These are phyloP conservation scores for Candida insectalens DNA, from an alignment of 805 yeast genomes.

Conservation along the genomic window DNA sequence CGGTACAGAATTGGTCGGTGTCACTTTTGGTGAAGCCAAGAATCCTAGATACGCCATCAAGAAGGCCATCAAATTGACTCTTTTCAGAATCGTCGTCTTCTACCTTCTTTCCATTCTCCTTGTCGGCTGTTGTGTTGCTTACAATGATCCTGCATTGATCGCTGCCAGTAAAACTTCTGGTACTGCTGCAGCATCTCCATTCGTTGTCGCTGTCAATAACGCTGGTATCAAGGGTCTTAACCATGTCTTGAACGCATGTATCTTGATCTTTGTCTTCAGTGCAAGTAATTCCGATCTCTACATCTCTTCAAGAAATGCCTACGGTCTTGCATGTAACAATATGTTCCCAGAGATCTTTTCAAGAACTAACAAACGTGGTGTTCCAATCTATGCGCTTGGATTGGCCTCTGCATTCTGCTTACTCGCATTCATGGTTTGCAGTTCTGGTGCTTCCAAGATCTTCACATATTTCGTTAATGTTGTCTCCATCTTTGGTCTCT, in stretches of 20 bases:
- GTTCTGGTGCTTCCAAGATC: conserved; percentile 43
- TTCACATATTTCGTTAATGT: conserved; percentile 67
- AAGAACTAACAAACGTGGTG: conserved; percentile 58
- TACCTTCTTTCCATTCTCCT: conserved; percentile 44
- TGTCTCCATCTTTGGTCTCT: conserved; percentile 64
- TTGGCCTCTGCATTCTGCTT: conserved; percentile 45
- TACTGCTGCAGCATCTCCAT: conserved; percentile 61
- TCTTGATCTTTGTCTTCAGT: conserved; percentile 67
- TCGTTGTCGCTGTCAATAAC: conserved; percentile 68
- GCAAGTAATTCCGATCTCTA: conserved; percentile 77
- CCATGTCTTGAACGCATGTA: conserved; percentile 68
- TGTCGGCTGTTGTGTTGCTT: conserved; percentile 49
- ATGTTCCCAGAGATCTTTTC: conserved; percentile 65
- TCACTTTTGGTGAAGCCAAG: conserved; percentile 37
- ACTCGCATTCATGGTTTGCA: conserved; percentile 63
- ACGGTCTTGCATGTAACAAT: conserved; percentile 63
- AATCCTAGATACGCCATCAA: conserved; percentile 42
- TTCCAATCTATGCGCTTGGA: conserved; percentile 51
- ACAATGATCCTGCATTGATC: conserved; percentile 33
- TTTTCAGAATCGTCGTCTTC: conserved; percentile 43
- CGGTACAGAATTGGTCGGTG: conserved; percentile 42
- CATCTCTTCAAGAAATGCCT: conserved; percentile 67
- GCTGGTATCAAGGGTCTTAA: conserved; percentile 61
- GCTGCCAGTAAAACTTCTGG: conserved; percentile 36
- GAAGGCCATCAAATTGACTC: conserved; percentile 41